Conservation (phyloP, 805 yeast genomes). For the Teunomyces aglyptinius region DNA sequence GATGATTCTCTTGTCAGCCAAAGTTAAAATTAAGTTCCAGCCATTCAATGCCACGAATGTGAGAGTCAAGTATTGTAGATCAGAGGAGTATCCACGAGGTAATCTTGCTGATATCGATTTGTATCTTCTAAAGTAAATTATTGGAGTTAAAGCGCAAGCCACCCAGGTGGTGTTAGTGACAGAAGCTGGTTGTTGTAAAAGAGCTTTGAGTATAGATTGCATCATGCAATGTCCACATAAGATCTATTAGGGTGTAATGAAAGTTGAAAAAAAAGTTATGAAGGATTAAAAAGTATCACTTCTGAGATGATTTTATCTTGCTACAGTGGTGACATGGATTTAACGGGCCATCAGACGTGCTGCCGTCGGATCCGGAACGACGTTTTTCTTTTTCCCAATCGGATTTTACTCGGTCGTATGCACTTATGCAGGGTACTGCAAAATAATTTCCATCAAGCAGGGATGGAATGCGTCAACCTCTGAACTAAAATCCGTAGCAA, state of each 20-base stretch:
- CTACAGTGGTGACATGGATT: not conserved
- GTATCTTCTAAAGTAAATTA: not conserved
- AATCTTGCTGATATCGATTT: conserved; percentile 1
- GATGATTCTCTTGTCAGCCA: conserved; percentile 1
- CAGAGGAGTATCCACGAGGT: conserved; percentile 9
- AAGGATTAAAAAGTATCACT: not conserved
- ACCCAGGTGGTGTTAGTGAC: not conserved
- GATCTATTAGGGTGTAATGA: not conserved
- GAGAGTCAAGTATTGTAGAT: conserved; percentile 2
- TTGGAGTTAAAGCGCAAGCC: not conserved
- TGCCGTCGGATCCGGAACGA: conserved; percentile 5
- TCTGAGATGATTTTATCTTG: not conserved
- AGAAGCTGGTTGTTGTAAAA: conserved; percentile 1
- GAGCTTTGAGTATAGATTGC: not conserved
- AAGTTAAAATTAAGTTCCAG: conserved; percentile 6
- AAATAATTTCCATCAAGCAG: not conserved
- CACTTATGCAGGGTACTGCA: not conserved
- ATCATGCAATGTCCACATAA: not conserved
- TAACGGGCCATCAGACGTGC: not conserved
- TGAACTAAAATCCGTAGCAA: not conserved
- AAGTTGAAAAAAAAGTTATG: not conserved
- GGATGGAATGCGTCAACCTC: not conserved
- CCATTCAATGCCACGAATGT: conserved; percentile 2
- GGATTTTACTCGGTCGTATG: not conserved
- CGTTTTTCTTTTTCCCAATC: conserved; percentile 3